Base-by-base conservation (phyloP, 805 yeast genomes). In the Cyberlindnera mycetangii region DNA sequence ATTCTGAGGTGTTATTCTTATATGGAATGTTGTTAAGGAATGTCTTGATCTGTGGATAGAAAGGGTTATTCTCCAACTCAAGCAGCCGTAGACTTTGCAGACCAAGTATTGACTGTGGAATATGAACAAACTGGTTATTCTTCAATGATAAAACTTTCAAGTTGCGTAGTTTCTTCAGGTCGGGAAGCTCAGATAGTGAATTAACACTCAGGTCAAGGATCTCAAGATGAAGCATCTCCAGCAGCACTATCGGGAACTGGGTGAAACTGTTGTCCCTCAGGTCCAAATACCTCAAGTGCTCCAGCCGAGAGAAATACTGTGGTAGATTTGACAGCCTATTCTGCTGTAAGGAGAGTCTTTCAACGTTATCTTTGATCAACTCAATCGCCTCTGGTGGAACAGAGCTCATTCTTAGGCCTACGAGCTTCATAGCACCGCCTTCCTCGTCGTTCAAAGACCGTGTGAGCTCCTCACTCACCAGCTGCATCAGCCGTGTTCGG, bases 181-280 rank as follows among this genome's bases (percentile, higher is more conserved):
- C 70, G 4, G 87, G 83, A 14, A 86, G 61, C 4, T 55, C 50
- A n/a, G 61, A 58, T 22, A 86, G 63, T 20, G 59, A 61, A 58
- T 86, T 86, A 30, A 68, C 63, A 17, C 89, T 79, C 17, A 85
- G 60, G 61, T 86, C 92, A 33, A 86, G 62, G 41, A 81, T 79
- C 54, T 83, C 90, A 43, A 86, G 64, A 7, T 70, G 67, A 11
- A 60, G 54, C 52, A 69, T 59, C 30, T 60, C 60, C 20, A 60
- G 47, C 47, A 78, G 54, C 7, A 70, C 57, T 1, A 64, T 60
- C 0, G 95, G 89, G 36, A 86, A 71, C 37, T 65, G 69, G 3
- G 68, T 52, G 41, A 87, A 70, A 36, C 65, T 59, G 59, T 87
- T 87, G 47, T 71, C 68, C 58, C 85, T 85, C 37, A 87, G 62